A percentile compares a stretch with the other conserved stretches of the same genome.
phyloP scores from a whole-genome alignment of 1,284 basidiomycete species.

The Cystobasidium pallidum region DNA sequence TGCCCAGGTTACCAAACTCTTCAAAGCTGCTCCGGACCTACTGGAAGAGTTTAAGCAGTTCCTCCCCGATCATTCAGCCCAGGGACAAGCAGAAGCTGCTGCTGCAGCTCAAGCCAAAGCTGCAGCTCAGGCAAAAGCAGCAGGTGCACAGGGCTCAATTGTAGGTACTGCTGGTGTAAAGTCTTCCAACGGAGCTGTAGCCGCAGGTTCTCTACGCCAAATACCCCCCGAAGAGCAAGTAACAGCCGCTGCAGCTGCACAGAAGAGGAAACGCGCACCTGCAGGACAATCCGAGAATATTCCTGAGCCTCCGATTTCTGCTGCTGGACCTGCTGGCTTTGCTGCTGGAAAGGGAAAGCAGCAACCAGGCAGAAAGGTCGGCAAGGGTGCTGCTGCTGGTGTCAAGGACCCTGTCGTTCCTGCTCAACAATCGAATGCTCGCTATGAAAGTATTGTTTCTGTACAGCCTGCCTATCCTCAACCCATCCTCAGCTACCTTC shows the following conservation, averaged over 20 bases:
- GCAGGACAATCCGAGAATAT: not conserved
- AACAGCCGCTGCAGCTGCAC: slow-evolving; percentile 13
- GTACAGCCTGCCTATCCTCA: slow-evolving; percentile 33
- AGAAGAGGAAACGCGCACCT: slow-evolving; percentile 21
- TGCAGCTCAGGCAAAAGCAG: slow-evolving; percentile 10
- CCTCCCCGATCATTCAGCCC: slow-evolving; percentile 67
- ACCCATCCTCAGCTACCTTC: slow-evolving; percentile 40
- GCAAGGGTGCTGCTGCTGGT: slow-evolving; percentile 33
- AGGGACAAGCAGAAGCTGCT: slow-evolving; percentile 17
- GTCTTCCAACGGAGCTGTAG: not conserved
- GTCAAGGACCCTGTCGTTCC: slow-evolving; percentile 35
- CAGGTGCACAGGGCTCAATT: not conserved
- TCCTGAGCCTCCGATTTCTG: not conserved
- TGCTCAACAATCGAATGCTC: slow-evolving; percentile 27
- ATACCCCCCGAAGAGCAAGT: not conserved
- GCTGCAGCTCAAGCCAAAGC: slow-evolving; percentile 12
- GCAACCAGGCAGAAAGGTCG: slow-evolving; percentile 17
- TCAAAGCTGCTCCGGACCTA: slow-evolving; percentile 89
- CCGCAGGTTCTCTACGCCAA: not conserved
- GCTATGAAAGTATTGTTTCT: slow-evolving; percentile 18
- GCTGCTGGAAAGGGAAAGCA: slow-evolving; percentile 22
- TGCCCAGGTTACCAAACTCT: slow-evolving; percentile 86
- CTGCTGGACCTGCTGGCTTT: slow-evolving; percentile 16
- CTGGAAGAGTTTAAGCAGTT: slow-evolving; percentile 96
- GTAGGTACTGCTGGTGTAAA: not conserved